phyloP scores from a whole-genome alignment of 805 yeast genomes.

The Lipomyces kockii region DNA sequence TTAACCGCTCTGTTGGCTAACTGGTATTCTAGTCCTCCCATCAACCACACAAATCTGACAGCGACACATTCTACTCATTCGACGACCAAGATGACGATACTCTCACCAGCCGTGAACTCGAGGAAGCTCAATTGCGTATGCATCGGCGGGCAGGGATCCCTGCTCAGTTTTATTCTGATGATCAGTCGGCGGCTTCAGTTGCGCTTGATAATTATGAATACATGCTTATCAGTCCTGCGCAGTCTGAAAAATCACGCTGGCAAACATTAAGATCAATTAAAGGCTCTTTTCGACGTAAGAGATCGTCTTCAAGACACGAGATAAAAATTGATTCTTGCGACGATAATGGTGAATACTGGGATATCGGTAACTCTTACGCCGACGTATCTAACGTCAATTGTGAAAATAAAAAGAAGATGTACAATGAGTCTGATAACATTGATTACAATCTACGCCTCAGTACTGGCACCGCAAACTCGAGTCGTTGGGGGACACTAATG shows the following conservation, averaged over 20 bases:
- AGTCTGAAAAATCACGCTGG: neutral
- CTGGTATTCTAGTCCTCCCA: neutral
- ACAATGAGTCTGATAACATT: neutral
- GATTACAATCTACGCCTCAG: neutral
- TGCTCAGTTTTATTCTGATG: neutral
- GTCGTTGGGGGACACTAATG: slow-evolving; percentile 2
- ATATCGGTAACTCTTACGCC: neutral
- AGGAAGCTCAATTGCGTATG: neutral
- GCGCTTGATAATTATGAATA: neutral
- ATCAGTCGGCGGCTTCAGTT: neutral
- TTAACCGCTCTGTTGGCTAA: neutral
- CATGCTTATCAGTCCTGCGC: neutral
- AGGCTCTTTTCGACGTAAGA: neutral
- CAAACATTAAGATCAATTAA: neutral
- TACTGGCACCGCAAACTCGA: neutral
- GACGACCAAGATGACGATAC: neutral
- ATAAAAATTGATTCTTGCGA: neutral
- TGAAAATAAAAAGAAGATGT: neutral
- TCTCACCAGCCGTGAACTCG: neutral
- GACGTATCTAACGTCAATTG: neutral
- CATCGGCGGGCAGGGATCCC: neutral
- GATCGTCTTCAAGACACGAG: neutral
- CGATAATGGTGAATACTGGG: neutral
- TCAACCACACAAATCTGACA: neutral
- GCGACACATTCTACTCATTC: neutral